Evolutionary conservation across 2,329 filamentous ascomycete genomes (phyloP).

Genomic region (Calcarisporium arbuscula): DNA sequence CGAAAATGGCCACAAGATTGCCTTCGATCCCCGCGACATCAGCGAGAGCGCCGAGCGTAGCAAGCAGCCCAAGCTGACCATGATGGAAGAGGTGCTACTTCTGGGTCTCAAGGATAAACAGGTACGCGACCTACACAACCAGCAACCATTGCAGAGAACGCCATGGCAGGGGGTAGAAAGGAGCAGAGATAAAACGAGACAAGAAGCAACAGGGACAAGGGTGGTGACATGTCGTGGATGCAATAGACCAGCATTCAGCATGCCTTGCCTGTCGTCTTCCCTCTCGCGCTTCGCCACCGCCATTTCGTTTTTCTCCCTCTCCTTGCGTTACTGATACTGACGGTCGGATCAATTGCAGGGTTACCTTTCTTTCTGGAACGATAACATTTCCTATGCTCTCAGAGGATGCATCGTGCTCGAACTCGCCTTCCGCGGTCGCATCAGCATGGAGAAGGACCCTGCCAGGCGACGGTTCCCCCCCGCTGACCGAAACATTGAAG

Average conservation of each 20-base stretch:
- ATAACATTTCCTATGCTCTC: constrained; percentile 98
- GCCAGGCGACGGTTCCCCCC: constrained; percentile 86
- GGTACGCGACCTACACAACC: constrained; percentile 43
- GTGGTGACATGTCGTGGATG: too few species aligned
- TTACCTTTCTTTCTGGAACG: constrained; percentile 99
- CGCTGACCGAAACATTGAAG: constrained; percentile 90
- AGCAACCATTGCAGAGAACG: too few species aligned
- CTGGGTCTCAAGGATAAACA: constrained; percentile 98
- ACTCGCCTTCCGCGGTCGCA: constrained; percentile 87
- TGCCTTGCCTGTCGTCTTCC: too few species aligned
- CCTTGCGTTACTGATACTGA: not conserved
- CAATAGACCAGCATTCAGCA: too few species aligned
- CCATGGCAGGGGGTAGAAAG: too few species aligned
- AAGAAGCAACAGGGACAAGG: too few species aligned
- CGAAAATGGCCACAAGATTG: constrained; percentile 98
- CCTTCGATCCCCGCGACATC: constrained; percentile 93
- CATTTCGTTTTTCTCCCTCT: not conserved
- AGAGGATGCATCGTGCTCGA: constrained; percentile 98
- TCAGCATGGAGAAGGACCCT: constrained; percentile 98
- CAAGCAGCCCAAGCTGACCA: constrained; percentile 95
- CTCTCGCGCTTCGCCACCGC: too few species aligned
- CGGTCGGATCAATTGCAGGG: constrained; percentile 64
- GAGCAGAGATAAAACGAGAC: too few species aligned
- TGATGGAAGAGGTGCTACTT: constrained; percentile 97
- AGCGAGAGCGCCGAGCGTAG: constrained; percentile 92